phyloP scores from a whole-genome alignment of 2,329 filamentous ascomycete genomes.

The Hypoxylon sp. region DNA sequence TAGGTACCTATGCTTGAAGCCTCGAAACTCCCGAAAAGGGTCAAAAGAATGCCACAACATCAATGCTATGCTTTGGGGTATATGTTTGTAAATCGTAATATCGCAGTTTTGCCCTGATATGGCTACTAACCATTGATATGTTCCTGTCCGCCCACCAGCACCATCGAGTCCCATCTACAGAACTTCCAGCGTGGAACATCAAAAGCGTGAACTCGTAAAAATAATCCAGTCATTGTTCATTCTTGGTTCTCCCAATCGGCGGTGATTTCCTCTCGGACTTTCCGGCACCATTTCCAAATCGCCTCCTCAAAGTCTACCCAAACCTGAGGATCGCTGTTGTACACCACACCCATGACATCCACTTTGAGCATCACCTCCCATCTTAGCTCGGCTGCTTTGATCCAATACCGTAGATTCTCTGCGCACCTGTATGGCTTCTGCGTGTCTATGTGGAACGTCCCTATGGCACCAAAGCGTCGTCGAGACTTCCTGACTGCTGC shows the following conservation, averaged over 20 bases:
- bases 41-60: constrained; percentile 22
- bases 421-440: constrained; percentile 93
- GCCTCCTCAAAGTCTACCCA: constrained; percentile 89
- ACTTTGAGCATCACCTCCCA: constrained; percentile 89
- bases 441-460: constrained; percentile 90
- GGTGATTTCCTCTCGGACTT: constrained; percentile 85
- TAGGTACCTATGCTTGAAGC: constrained; percentile 32
- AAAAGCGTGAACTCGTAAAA: constrained; percentile 32
- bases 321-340: constrained; percentile 74
- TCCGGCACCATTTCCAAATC: constrained; percentile 84
- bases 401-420: constrained; percentile 95
- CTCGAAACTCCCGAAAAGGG: constrained; percentile 16
- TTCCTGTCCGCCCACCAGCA: constrained; percentile 2
- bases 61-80: constrained; percentile 42
- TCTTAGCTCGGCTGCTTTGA: constrained; percentile 92
- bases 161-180: constrained; percentile 14
- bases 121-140: constrained; percentile 20
- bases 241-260: constrained; percentile 66
- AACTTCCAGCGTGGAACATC: constrained; percentile 22
- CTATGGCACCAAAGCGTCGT: constrained; percentile 89
- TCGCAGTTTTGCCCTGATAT: constrained; percentile 19
- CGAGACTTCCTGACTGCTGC: constrained; percentile 86
- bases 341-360: constrained; percentile 88
- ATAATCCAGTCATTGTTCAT: constrained; percentile 13
- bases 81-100: constrained; percentile 42